phyloP scores from a whole-genome alignment of 1,284 basidiomycete genomes.

The Phaffia rhodozyma region DNA sequence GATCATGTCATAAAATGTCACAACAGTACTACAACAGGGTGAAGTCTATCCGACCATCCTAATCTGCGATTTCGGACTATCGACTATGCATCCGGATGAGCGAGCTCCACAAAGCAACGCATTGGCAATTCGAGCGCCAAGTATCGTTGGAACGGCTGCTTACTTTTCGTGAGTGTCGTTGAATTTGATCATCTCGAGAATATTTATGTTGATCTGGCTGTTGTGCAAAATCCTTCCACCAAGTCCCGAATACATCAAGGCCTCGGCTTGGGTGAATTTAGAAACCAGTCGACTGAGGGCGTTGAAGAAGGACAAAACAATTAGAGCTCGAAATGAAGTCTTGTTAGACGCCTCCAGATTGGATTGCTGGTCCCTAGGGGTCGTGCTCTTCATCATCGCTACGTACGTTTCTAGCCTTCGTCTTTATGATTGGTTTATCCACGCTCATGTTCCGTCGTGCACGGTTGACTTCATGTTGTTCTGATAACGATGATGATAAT shows the following conservation, averaged over 20 bases:
- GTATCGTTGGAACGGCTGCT: conserved; percentile 3
- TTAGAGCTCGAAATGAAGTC: not conserved
- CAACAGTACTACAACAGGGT: conserved; percentile 7
- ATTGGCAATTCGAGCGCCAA: conserved; percentile 2
- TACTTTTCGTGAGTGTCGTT: conserved; percentile 2
- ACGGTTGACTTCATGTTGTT: not conserved
- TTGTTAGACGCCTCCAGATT: conserved; percentile 3
- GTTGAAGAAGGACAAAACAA: not conserved
- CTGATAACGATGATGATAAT: not conserved
- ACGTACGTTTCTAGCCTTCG: not conserved
- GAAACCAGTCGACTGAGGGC: not conserved
- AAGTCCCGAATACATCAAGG: conserved; percentile 9
- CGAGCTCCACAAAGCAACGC: not conserved
- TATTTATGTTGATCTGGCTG: no score
- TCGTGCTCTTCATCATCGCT: conserved; percentile 5
- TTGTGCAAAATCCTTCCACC: not conserved
- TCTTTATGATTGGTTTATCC: not conserved
- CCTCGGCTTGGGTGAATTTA: not conserved
- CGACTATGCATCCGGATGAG: not conserved
- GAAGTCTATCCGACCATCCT: conserved; percentile 12
- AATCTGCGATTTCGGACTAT: conserved; percentile 16
- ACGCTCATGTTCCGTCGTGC: no score
- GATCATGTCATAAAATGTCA: not conserved
- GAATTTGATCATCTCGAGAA: not conserved
- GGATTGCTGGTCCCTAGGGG: conserved; percentile 11